phyloP scores from a whole-genome alignment of 306 rosid genomes.

The cucumber (Cucumis sativus) region Cucumber_9930_V3 NC_026655.2:14561001-14561500 shows the following conservation, averaged over 20 bases:
- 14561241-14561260: neutral
- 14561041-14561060: neutral
- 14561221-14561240: neutral
- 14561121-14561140: neutral
- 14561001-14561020: neutral
- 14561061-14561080: neutral
- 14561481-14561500: conserved; percentile 69
- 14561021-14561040: neutral
- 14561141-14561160: neutral
- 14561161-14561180: neutral
- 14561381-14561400: neutral
- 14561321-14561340: neutral
- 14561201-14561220: neutral
- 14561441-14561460: conserved; percentile 13
- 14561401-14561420: neutral
- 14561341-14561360: neutral
- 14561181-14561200: neutral
- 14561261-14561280: neutral
- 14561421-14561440: neutral
- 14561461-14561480: conserved; percentile 15
- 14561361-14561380: neutral
- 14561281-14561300: too few relatives aligned
- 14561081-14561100: neutral
- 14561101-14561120: neutral
- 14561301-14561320: neutral